Evolutionary conservation across 2,329 filamentous ascomycete genomes (phyloP).

Genomic region (Cadophora malorum): DNA sequence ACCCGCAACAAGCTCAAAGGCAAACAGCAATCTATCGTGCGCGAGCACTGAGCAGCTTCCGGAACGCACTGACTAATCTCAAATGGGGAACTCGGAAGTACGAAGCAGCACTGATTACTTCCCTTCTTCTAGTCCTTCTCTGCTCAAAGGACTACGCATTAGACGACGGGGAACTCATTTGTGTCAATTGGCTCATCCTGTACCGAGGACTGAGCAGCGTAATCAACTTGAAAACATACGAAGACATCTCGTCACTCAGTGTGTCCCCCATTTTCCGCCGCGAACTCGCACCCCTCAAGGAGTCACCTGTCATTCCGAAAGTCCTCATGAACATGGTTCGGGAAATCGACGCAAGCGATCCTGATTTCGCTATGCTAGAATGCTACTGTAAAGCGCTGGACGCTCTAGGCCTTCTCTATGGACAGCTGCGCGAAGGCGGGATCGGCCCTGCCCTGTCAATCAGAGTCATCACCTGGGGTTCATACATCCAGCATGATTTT

Average conservation of each 20-base stretch:
- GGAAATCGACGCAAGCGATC: constrained; percentile 35
- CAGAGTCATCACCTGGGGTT: constrained; percentile 39
- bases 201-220: constrained; percentile 37
- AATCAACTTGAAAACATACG: constrained; percentile 26
- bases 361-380: constrained; percentile 37
- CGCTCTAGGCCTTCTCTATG: constrained; percentile 40
- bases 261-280: constrained; percentile 39
- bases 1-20: constrained; percentile 23
- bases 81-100: constrained; percentile 31
- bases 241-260: constrained; percentile 18
- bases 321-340: constrained; percentile 38
- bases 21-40: constrained; percentile 38
- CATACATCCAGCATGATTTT: constrained; percentile 34
- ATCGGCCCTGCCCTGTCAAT: constrained; percentile 33
- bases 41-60: constrained; percentile 37
- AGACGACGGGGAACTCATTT: constrained; percentile 34
- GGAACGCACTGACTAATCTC: constrained; percentile 34
- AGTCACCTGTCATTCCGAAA: constrained; percentile 35
- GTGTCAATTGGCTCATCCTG: constrained; percentile 40
- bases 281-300: constrained; percentile 31
- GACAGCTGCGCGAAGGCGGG: constrained; percentile 39
- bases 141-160: constrained; percentile 32
- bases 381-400: constrained; percentile 39
- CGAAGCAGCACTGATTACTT: constrained; percentile 40
- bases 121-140: constrained; percentile 39